These are phyloP conservation scores for Exophiala xenobiotica DNA, from an alignment of 2,329 filamentous ascomycete genomes.

Conservation along the genomic window DNA sequence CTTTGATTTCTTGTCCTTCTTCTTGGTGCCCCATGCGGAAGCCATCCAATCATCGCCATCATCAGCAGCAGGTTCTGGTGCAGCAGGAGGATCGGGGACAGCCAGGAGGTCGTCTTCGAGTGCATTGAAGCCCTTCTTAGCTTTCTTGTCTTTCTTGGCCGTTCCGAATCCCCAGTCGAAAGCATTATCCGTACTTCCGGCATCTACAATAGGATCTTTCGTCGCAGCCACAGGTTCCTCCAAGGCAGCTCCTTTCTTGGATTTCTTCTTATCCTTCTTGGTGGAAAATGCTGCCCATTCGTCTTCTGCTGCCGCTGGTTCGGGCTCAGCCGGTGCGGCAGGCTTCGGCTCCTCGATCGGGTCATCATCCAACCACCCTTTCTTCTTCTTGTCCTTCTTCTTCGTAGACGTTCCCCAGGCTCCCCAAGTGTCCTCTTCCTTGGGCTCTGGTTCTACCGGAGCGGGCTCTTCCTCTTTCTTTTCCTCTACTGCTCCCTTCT, in stretches of 20 bases:
- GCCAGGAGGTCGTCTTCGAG: constrained; percentile 32
- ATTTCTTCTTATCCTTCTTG: constrained; percentile 38
- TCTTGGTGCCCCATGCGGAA: constrained; percentile 36
- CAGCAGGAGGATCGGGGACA: constrained; percentile 34
- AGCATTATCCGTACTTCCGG: constrained; percentile 9
- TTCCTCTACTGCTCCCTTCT: constrained; percentile 41
- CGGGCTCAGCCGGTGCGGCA: constrained; percentile 26
- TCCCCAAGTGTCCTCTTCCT: constrained; percentile 37
- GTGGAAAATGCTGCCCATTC: constrained; percentile 23
- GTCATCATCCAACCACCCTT: constrained; percentile 25
- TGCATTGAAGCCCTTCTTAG: constrained; percentile 37
- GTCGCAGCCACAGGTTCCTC: constrained; percentile 24
- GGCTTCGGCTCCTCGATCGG: constrained; percentile 28
- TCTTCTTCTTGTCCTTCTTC: constrained; percentile 47
- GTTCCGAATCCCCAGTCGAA: constrained; percentile 34
- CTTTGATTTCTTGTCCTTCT: constrained; percentile 46
- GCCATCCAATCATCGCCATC: constrained; percentile 41
- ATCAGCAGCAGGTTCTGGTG: constrained; percentile 30
- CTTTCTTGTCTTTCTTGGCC: constrained; percentile 44
- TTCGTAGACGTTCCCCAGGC: constrained; percentile 42
- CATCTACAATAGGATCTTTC: constrained; percentile 14
- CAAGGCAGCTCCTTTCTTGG: constrained; percentile 27
- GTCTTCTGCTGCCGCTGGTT: constrained; percentile 35
- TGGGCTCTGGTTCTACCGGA: constrained; percentile 25
- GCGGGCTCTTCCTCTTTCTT: constrained; percentile 35